Evolutionary conservation across 345 rosid genomes (phyloP).

Genomic region (Moricandia arvensis): DNA sequence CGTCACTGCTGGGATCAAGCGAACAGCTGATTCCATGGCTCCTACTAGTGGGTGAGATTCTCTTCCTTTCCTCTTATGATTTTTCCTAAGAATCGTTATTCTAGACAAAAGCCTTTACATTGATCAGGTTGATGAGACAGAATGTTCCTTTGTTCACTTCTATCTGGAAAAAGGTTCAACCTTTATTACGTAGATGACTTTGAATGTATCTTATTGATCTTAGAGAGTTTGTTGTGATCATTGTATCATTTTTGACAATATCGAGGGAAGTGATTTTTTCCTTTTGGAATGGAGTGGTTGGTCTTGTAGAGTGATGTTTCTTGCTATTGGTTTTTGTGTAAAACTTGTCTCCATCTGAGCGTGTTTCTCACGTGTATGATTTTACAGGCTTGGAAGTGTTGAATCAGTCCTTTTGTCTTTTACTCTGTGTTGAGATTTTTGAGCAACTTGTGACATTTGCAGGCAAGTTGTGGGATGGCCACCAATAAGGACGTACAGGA

Average conservation of each 20-base stretch:
- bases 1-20: slow-evolving; percentile 58
- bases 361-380: background rate
- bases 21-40: slow-evolving; percentile 67
- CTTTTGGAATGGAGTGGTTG: background rate
- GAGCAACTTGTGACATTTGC: slow-evolving; percentile 15
- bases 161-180: slow-evolving; percentile 1
- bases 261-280: background rate
- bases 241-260: background rate
- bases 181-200: slow-evolving; percentile 10
- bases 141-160: slow-evolving; percentile 11
- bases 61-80: background rate
- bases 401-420: background rate
- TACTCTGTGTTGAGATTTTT: slow-evolving; percentile 9
- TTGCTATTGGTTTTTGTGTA: background rate
- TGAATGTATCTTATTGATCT: slow-evolving; percentile 11
- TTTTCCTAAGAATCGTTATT: slow-evolving; percentile 6
- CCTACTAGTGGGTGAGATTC: slow-evolving; percentile 53
- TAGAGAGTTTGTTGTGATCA: slow-evolving; percentile 9
- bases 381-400: background rate
- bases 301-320: slow-evolving; percentile 3
- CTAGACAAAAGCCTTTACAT: slow-evolving; percentile 8
- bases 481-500: slow-evolving; percentile 74
- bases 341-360: background rate
- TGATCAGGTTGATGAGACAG: slow-evolving; percentile 13
- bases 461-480: slow-evolving; percentile 98